A percentile compares a stretch with the other conserved stretches of the same genome.
Conservation (phyloP, 1,139 yeast genomes). For the Torulaspora pretoriensis region DNA sequence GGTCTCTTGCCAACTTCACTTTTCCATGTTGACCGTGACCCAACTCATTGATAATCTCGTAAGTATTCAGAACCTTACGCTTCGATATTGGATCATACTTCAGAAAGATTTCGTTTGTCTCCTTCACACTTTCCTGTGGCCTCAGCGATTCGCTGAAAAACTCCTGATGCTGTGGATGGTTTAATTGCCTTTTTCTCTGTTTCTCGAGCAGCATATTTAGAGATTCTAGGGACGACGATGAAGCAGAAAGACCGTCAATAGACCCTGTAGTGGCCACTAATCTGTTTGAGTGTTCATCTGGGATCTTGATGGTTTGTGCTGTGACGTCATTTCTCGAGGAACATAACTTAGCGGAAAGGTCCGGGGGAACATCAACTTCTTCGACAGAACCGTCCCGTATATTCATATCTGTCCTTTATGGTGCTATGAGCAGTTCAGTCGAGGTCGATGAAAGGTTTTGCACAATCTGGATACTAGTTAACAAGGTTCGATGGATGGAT, state of each 20-base stretch:
- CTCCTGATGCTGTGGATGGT: conserved; percentile 40
- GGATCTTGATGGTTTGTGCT: conserved; percentile 5
- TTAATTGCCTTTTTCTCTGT: conserved; percentile 39
- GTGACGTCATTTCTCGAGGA: conserved; percentile 14
- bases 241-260: conserved; percentile 17
- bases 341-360: conserved; percentile 24
- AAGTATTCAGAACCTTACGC: conserved; percentile 80
- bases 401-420: conserved; percentile 7
- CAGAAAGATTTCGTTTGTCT: conserved; percentile 73
- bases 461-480: neutral
- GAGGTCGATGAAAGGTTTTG: neutral
- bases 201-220: conserved; percentile 39
- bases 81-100: conserved; percentile 88
- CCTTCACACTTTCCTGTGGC: conserved; percentile 53
- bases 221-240: conserved; percentile 41
- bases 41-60: conserved; percentile 80
- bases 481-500: neutral
- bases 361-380: conserved; percentile 32
- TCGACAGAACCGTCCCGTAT: conserved; percentile 15
- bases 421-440: neutral
- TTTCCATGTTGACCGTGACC: conserved; percentile 98
- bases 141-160: conserved; percentile 28
- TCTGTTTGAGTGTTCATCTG: neutral
- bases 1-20: conserved; percentile 83
- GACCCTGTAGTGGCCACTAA: neutral